A percentile compares a stretch with the other conserved stretches of the same genome.
These are phyloP conservation scores for Trametes gibbosa DNA, from an alignment of 768 basidiomycete species.

Conservation along the genomic window DNA sequence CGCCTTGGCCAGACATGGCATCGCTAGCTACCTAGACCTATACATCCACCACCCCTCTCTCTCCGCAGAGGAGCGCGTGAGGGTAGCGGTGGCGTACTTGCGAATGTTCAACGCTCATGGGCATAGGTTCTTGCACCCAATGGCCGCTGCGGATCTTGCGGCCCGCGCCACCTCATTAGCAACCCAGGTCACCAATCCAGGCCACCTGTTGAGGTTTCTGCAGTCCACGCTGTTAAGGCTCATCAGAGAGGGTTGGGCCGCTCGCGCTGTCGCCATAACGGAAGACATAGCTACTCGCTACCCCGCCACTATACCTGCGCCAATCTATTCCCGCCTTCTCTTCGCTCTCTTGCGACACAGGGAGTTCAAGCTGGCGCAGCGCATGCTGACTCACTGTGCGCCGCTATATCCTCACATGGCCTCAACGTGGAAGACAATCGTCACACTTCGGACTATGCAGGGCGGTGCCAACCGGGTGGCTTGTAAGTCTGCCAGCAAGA, in stretches of 20 bases:
- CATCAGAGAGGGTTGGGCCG: conserved; percentile 27
- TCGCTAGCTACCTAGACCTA: conserved; percentile 5
- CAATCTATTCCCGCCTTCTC: conserved; percentile 36
- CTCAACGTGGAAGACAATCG: conserved; percentile 32
- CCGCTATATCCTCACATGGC: conserved; percentile 20
- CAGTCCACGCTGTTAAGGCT: conserved; percentile 1
- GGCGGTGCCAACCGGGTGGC: conserved; percentile 1
- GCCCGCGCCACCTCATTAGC: not conserved
- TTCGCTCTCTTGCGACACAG: conserved; percentile 40
- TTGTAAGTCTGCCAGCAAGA: not conserved
- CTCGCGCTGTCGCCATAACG: conserved; percentile 38
- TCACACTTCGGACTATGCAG: conserved; percentile 19
- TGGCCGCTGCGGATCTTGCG: not conserved
- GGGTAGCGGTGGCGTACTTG: conserved; percentile 2
- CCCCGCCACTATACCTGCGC: conserved; percentile 40
- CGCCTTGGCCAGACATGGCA: conserved; percentile 1
- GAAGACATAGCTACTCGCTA: conserved; percentile 35
- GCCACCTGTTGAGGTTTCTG: not conserved
- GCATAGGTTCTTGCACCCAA: not conserved
- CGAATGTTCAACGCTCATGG: conserved; percentile 3
- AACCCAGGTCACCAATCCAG: not conserved
- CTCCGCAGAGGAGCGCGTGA: not conserved
- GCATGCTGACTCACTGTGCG: conserved; percentile 28
- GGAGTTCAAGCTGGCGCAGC: conserved; percentile 36
- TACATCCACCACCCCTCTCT: conserved; percentile 8